Base-by-base conservation (phyloP, 1,284 basidiomycete genomes). In the Afroboletus lepidellus region DNA sequence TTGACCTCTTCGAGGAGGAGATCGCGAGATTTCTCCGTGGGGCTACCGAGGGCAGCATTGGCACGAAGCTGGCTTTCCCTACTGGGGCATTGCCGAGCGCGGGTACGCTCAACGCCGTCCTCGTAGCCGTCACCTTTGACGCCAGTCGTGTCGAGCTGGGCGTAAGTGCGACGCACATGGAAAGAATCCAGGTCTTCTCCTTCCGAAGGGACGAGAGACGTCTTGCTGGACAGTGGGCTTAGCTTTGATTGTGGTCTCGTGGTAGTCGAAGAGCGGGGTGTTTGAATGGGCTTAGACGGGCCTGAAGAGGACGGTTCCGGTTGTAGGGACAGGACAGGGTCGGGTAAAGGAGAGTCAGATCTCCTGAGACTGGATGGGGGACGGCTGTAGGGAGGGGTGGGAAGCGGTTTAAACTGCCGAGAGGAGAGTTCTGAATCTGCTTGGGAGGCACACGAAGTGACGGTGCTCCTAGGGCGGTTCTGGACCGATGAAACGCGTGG, bases 91-190 rank as follows among this genome's bases (percentile, higher is more conserved):
- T 87, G 74, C 46, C 89, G 81, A n/a, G 92, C 92, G 51, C 94
- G 80, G n/a, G 93, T 97, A 37, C 92, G 83, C 72, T 97, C 94
- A 15, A 94, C 78, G 33, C 94, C 94, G 60, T 95, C 92, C 60
- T 90, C 88, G 72, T 87, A 92, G 0, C 94, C 94, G 67, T 97
- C 94, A 3, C 94, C 94, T 63, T 85, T 89, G 27, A 97, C 94
- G 20, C 94, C 94, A 43, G 81, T 81, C 9, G 80, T 72, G 41
- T 96, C 92, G 15, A 97, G 78, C 55, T 90, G 80, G 0, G 93
- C 94, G 65, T 97, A 96, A 0, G 92, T 94, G 50, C 83, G 89
- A 33, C 93, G 82, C 11, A 96, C 88, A 70, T 92, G 86, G 65
- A 90, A 94, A 15, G 89, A 81, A 68, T 95, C 93, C 47, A 83